Conservation (phyloP, 371 early-diverging fungal species). For the Enterospora canceri region DNA sequence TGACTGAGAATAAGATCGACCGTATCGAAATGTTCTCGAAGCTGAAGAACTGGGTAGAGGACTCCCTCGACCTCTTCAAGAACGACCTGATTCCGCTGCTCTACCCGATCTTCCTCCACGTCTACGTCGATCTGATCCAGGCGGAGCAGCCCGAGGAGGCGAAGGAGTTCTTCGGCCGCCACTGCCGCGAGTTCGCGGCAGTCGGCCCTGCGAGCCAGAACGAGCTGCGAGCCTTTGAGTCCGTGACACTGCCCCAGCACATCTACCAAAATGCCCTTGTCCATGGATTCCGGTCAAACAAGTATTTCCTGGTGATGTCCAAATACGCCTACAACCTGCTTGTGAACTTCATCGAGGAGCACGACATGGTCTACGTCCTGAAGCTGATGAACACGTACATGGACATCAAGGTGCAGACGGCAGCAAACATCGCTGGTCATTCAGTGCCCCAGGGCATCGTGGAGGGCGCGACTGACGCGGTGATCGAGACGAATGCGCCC, state of each 20-base stretch:
- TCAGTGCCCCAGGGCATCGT: conserved; percentile 41
- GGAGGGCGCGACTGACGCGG: conserved; percentile 26
- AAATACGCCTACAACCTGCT: conserved; percentile 77
- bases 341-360: conserved; percentile 76
- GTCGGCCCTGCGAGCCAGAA: conserved; percentile 60
- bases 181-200: conserved; percentile 61
- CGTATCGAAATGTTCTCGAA: conserved; percentile 60
- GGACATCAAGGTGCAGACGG: conserved; percentile 63
- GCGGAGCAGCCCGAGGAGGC: conserved; percentile 57
- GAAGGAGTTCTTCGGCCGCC: conserved; percentile 65
- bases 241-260: conserved; percentile 64
- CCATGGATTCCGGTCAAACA: conserved; percentile 65
- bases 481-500: conserved; percentile 42
- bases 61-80: conserved; percentile 67
- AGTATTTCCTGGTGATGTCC: conserved; percentile 74
- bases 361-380: conserved; percentile 68
- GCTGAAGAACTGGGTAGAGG: conserved; percentile 77
- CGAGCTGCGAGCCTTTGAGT: conserved; percentile 58
- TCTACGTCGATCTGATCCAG: conserved; percentile 72
- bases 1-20: neutral
- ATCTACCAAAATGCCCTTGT: conserved; percentile 68
- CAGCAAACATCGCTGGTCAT: conserved; percentile 36
- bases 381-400: conserved; percentile 81
- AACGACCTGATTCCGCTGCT: conserved; percentile 69
- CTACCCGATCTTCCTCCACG: conserved; percentile 81